Evolutionary conservation across 805 yeast species (phyloP).

Genomic region (Kluyveromyces starmeri): DNA sequence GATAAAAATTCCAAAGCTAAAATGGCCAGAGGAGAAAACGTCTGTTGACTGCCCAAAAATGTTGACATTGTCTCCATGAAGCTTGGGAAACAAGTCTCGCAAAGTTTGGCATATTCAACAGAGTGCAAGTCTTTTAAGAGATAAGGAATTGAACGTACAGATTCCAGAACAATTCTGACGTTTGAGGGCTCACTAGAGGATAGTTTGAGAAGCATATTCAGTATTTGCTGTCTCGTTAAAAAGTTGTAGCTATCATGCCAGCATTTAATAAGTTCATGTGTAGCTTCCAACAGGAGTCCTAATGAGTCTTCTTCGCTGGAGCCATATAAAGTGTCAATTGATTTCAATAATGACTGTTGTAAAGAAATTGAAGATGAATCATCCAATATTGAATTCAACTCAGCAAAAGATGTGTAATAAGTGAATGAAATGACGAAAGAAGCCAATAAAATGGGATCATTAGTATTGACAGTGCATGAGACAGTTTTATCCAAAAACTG

Average conservation of each 20-base stretch:
- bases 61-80: slow-evolving; percentile 33
- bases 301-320: slow-evolving; percentile 77
- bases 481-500: slow-evolving; percentile 19
- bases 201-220: slow-evolving; percentile 51
- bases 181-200: slow-evolving; percentile 71
- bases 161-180: slow-evolving; percentile 55
- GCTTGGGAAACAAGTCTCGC: slow-evolving; percentile 46
- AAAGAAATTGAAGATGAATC: slow-evolving; percentile 11
- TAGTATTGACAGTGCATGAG: slow-evolving; percentile 18
- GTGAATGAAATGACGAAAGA: slow-evolving; percentile 43
- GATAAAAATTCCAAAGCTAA: slow-evolving; percentile 29
- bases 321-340: slow-evolving; percentile 39
- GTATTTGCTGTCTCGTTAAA: slow-evolving; percentile 25
- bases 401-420: slow-evolving; percentile 37
- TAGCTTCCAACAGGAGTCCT: slow-evolving; percentile 59
- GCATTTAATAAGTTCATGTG: slow-evolving; percentile 32
- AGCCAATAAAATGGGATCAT: slow-evolving; percentile 26
- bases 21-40: slow-evolving; percentile 46
- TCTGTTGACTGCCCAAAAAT: slow-evolving; percentile 22
- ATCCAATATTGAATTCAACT: slow-evolving; percentile 23
- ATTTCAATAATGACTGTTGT: slow-evolving; percentile 23
- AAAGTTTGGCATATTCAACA: slow-evolving; percentile 37
- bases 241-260: slow-evolving; percentile 38
- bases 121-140: slow-evolving; percentile 42
- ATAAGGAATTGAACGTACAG: slow-evolving; percentile 59